Base-by-base conservation (phyloP, 306 rosid genomes). In the Ochetophila trinervis region DNA sequence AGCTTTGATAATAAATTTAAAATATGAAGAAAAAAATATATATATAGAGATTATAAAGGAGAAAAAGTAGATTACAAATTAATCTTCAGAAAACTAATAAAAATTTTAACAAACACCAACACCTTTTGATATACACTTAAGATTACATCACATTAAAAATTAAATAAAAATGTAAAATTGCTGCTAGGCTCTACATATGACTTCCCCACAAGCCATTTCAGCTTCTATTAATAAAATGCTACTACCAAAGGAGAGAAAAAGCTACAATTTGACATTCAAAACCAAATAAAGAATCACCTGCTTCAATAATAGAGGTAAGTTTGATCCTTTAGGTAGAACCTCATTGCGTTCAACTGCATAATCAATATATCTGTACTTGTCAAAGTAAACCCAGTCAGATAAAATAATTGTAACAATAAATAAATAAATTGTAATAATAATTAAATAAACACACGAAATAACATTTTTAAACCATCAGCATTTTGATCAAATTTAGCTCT, bases 321-420 rank as follows among this genome's bases (percentile, higher is more conserved):
- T 80, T 23, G 53, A 71, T 59, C 67, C 81, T 50, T 63, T 72
- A 37, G 20, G 0, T 2, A 88, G 91, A 68, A 66, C 60, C 69
- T 79, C 82, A 7, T 88, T 76, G 68, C 84, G 83, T 36, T 85
- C 79, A 63, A 93, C 77, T 24, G 97, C 85, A 81, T 69, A 76
- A 76, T 93, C 98, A 53, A 93, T 84, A 68, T 88, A 82, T 70
- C 98, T 93, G 89, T 60, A 65, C 37, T 55, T 66, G 58, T 67
- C 78, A 76, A 80, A 65, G 65, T 23, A 66, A 71, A 83, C 44
- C 37, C 36, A 77, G 62, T 67, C 51, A 82, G 50, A 53, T 51
- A 47, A 62, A 53, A 48, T 51, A 79, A 67, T 27, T 27, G n/a
- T n/a, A n/a, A n/a, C n/a, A n/a, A n/a, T n/a, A n/a, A n/a, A n/a